Percentiles rank a stretch among this genome's conserved stretches.
phyloP scores from a whole-genome alignment of 352 stramenopile genomes.

The Globisporangium viniferum region DNA sequence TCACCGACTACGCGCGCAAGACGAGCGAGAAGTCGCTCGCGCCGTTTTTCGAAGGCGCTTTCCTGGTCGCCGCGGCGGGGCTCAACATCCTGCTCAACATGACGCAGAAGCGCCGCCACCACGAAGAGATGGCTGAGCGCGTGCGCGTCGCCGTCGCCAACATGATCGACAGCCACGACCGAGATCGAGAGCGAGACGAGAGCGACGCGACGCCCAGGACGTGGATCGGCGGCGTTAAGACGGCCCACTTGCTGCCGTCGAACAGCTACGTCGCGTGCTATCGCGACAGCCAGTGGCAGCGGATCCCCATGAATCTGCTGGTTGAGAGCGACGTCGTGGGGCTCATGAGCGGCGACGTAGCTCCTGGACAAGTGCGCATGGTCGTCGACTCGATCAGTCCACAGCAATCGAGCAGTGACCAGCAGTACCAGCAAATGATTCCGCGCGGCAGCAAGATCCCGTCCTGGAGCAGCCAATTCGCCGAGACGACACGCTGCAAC shows the following conservation, averaged over 20 bases:
- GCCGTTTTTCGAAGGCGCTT: slow-evolving; percentile 49
- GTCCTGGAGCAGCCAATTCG: slow-evolving; percentile 34
- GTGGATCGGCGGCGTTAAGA: slow-evolving; percentile 29
- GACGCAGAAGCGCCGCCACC: slow-evolving; percentile 62
- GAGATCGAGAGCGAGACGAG: not conserved
- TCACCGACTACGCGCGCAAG: slow-evolving; percentile 43
- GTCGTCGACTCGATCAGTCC: slow-evolving; percentile 22
- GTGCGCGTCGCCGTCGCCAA: slow-evolving; percentile 65
- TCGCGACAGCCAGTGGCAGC: slow-evolving; percentile 75
- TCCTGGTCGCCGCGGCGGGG: slow-evolving; percentile 53
- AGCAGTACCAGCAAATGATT: slow-evolving; percentile 23
- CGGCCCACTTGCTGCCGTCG: slow-evolving; percentile 68
- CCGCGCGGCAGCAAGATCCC: slow-evolving; percentile 61
- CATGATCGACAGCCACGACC: slow-evolving; percentile 33
- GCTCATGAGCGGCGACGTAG: slow-evolving; percentile 82
- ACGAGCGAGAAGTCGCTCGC: slow-evolving; percentile 21
- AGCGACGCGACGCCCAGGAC: slow-evolving; percentile 3
- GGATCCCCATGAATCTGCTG: slow-evolving; percentile 80
- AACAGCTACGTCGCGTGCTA: slow-evolving; percentile 81
- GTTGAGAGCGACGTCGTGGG: slow-evolving; percentile 77
- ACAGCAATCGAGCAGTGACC: not conserved
- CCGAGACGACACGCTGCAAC: slow-evolving; percentile 56
- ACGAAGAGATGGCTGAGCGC: slow-evolving; percentile 76
- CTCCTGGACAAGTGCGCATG: slow-evolving; percentile 54
- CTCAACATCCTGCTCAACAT: slow-evolving; percentile 66